Evolutionary conservation across 148 eudicot species (phyloP), one percentile per base, ranked within the genome.

Genomic region (Silene conica): DNA sequence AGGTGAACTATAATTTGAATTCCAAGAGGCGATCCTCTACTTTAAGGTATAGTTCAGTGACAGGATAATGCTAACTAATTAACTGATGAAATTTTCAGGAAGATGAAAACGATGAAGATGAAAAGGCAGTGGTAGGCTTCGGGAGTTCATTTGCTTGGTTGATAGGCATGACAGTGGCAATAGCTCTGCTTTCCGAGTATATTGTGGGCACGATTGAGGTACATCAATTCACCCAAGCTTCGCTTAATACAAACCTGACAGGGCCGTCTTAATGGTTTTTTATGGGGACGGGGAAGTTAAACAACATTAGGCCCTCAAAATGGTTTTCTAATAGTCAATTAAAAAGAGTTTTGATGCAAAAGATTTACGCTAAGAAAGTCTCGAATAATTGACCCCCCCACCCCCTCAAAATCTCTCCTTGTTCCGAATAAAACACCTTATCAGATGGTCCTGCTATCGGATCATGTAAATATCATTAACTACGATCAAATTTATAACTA

Each of bases 141-240:
- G 83, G 92, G 90, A 82, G 87, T 80, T 90, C 87, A 46, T 75
- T 87, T 63, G 28, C 63, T 48, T 91, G 97, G 97, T 73, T 91
- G 67, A 64, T 80, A 41, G 80, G 80, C 74, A 85, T 89, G 93
- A 89, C 97, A 4, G 64, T 71, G 4, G 67, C 77, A 67, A 89
- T 88, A 57, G 86, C 93, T 59, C 73, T 89, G 23, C 73, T 91
- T 43, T 91, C 97, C 20, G 94, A 91, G 76, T 87, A 82, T 73
- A 79, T 91, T 74, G 97, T 91, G 67, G 90, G 87, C 73, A 91
- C 97, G 63, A 87, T 91, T 43, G 97, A 91, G 93, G 97, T 89
- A 89, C 23, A 20, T 56, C 43, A 26, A 2, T 18, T 4, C 26
- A 34, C 15, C 9, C 52, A 28, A n/a, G 14, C 55, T 45, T 9